These are phyloP conservation scores for Pichia sp. DNA, from an alignment of 1,139 yeast species.

Conservation along the genomic window DNA sequence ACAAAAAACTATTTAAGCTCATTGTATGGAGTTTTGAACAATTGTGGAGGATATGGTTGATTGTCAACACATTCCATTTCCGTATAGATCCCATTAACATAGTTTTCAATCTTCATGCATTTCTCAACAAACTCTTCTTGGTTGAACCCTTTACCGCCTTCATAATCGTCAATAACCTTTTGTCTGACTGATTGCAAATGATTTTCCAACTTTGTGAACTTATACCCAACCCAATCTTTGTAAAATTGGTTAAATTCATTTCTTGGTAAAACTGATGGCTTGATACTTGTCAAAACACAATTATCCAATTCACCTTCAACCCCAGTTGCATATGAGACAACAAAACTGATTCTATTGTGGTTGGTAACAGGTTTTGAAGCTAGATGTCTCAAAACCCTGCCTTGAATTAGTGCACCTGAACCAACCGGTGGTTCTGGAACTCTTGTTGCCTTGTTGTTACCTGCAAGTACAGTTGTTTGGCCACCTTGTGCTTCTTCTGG, in stretches of 20 bases:
- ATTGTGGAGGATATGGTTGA: constrained; percentile 27
- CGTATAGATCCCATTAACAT: constrained; percentile 23
- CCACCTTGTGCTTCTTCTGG: constrained; percentile 32
- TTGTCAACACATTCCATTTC: constrained; percentile 29
- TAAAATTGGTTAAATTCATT: constrained; percentile 32
- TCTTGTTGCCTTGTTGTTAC: constrained; percentile 28
- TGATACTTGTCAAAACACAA: constrained; percentile 31
- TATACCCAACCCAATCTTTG: constrained; percentile 33
- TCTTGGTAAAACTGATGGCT: constrained; percentile 34
- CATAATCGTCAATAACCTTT: constrained; percentile 16
- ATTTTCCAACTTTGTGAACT: constrained; percentile 32
- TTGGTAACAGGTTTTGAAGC: constrained; percentile 34
- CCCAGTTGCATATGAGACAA: constrained; percentile 27
- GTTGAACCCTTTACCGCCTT: constrained; percentile 22
- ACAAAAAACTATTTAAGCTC: constrained; percentile 3
- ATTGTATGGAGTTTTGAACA: constrained; percentile 22
- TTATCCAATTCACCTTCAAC: constrained; percentile 31
- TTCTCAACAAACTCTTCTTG: constrained; percentile 22
- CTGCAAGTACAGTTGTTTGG: constrained; percentile 32
- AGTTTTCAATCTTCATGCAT: constrained; percentile 24
- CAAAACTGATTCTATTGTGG: constrained; percentile 30
- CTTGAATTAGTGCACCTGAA: constrained; percentile 33
- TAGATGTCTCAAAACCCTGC: constrained; percentile 33
- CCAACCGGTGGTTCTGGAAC: constrained; percentile 34
- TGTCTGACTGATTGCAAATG: constrained; percentile 30